phyloP scores from a whole-genome alignment of 176 grass and related monocot genomes.

The Tillandsia fasciculata region DNA sequence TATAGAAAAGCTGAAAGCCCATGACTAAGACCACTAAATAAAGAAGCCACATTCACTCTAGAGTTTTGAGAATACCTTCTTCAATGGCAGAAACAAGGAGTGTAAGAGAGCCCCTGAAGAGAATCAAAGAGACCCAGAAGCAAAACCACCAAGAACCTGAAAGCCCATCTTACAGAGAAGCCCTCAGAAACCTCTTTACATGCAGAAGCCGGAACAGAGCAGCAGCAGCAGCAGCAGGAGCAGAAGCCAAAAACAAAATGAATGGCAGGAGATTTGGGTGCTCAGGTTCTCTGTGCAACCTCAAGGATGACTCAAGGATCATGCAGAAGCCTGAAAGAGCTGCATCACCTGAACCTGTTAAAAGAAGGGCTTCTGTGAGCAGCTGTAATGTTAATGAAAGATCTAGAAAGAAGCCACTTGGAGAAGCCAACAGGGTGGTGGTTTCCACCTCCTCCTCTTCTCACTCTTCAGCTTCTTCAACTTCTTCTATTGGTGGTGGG shows the following conservation, averaged over 20 bases:
- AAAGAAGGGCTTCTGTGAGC: background rate
- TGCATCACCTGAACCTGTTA: background rate
- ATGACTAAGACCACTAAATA: background rate
- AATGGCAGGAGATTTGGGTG: conserved; percentile 22
- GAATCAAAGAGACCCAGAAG: conserved; percentile 21
- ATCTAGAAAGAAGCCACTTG: conserved; percentile 24
- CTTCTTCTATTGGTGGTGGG: conserved; percentile 46
- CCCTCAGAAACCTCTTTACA: conserved; percentile 18
- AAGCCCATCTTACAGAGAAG: background rate
- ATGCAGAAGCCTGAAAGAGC: background rate
- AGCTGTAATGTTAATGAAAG: conserved; percentile 4
- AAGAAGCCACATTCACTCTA: too few relatives aligned
- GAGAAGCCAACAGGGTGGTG: conserved; percentile 20
- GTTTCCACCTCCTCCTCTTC: conserved; percentile 45
- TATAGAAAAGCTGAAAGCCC: conserved; percentile 14
- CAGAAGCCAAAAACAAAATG: conserved; percentile 18
- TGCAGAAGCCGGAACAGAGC: background rate
- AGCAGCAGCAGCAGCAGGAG: conserved; percentile 7
- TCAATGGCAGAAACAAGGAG: conserved; percentile 40
- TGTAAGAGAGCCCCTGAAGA: conserved; percentile 17
- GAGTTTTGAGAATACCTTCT: conserved; percentile 2
- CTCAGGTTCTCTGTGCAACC: conserved; percentile 36
- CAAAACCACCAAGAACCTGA: background rate
- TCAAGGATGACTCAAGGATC: conserved; percentile 41
- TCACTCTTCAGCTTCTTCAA: conserved; percentile 29